phyloP scores from a whole-genome alignment of 1,284 basidiomycete species.

The Singerocomus rubriflavus region DNA sequence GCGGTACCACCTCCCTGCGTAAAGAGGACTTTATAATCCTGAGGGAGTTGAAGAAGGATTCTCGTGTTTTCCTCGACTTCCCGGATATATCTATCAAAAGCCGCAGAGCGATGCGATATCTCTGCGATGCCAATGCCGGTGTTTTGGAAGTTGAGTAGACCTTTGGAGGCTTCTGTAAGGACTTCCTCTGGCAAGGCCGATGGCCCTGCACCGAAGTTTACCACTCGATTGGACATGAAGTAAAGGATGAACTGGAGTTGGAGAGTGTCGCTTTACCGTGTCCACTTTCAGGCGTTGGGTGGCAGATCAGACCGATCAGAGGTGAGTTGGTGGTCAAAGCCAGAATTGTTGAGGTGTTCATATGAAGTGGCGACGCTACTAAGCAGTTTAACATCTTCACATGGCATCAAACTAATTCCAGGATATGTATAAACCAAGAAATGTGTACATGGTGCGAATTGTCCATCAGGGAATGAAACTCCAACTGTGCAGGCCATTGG shows the following conservation, averaged over 20 bases:
- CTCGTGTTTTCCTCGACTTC: conserved; percentile 71
- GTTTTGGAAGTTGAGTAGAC: conserved; percentile 80
- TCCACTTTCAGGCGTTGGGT: neutral
- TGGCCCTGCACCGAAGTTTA: conserved; percentile 93
- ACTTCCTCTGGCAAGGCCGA: conserved; percentile 84
- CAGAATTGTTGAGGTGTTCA: neutral
- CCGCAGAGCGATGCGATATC: conserved; percentile 88
- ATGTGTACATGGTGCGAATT: neutral
- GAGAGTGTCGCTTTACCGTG: neutral
- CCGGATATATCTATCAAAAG: conserved; percentile 74
- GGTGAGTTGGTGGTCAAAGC: neutral
- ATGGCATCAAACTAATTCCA: neutral
- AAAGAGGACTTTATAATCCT: conserved; percentile 85
- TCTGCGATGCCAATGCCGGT: conserved; percentile 94
- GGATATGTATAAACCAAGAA: neutral
- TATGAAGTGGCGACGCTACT: too few species aligned
- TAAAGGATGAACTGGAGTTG: neutral
- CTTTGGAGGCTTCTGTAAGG: conserved; percentile 74
- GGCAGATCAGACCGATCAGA: neutral
- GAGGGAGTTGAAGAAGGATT: conserved; percentile 74
- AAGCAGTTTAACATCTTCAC: neutral
- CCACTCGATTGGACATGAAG: conserved; percentile 42
- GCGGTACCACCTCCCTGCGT: conserved; percentile 88
- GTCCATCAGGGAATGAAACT: neutral
- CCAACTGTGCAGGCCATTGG: neutral